Base-by-base conservation (phyloP, 1,284 basidiomycete species). In the Melampsora americana region DNA sequence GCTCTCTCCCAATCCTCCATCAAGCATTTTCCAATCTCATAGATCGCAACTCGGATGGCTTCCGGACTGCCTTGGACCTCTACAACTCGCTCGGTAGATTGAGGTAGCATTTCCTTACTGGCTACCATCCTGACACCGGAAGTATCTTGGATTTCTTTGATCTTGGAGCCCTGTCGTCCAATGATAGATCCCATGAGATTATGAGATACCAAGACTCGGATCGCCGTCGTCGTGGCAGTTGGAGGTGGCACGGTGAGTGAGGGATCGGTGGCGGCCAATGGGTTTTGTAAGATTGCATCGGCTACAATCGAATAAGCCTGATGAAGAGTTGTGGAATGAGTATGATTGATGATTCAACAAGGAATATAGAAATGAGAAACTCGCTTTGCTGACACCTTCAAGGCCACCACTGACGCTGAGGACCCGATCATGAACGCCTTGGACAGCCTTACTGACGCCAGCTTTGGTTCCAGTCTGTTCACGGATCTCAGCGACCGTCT, bases 381-480 rank as follows among this genome's bases (percentile, higher is more conserved):
- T 53, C 39, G 91, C 92, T 87, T 93, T 92, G 80, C 95, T 90
- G 79, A 98, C 92, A 79, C 89, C 90, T 80, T 96, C 92, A 80
- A 95, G 90, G 70, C 91, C 88, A 78, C 95, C 95, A 78, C 89
- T 90, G 83, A 98, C 91, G 81, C 91, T 93, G 82, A 99, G 89
- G 81, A 98, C 93, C 80, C 95, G 92, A 85, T 99, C 95, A 84
- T 96, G 93, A 78, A 99, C 93, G 80, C 95, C 95, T 75, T 90
- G 90, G 78, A 96, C 93, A 85, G 98, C 95, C 85, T 97, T 98
- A 88, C 90, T 93, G 83, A 99, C 95, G 82, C 95, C 95, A 78
- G 95, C 95, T 86, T 95, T 98, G 85, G 96, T 94, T 80, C 92
- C 93, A 66, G 94, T 96, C 82, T 92, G 89, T 81, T 95, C 92